Conservation (phyloP, 257 asterid species). For the Sherardia arvensis region DNA sequence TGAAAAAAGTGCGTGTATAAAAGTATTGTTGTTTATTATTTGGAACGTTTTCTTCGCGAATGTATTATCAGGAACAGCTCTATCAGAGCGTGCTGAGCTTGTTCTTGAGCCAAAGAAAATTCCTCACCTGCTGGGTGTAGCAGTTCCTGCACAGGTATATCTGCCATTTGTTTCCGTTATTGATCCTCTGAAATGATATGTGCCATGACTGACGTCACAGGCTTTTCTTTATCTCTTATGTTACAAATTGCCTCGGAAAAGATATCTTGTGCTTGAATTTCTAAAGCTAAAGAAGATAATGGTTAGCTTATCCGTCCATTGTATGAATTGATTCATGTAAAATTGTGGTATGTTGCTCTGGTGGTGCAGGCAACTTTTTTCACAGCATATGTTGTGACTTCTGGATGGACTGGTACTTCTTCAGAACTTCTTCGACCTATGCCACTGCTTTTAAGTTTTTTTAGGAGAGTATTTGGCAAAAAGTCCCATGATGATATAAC, state of each 20-base stretch:
- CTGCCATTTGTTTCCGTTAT: constrained; percentile 1
- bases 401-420: constrained; percentile 93
- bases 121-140: constrained; percentile 71
- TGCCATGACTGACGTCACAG: too few species aligned
- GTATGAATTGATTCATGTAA: not conserved
- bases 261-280: not conserved
- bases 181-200: not conserved
- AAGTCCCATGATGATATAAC: constrained; percentile 42
- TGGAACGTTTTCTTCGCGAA: constrained; percentile 96
- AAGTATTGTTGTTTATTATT: constrained; percentile 72
- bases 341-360: not conserved
- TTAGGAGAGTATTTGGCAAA: constrained; percentile 36
- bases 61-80: constrained; percentile 86
- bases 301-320: not conserved
- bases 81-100: constrained; percentile 43
- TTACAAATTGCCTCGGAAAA: not conserved
- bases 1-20: constrained; percentile 85
- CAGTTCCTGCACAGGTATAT: constrained; percentile 96
- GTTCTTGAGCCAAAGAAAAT: constrained; percentile 76
- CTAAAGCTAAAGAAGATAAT: not conserved
- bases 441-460: constrained; percentile 30
- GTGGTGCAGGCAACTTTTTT: constrained; percentile 77
- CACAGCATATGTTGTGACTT: constrained; percentile 92
- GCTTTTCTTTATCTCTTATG: not conserved
- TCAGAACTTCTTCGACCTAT: constrained; percentile 50